Conservation (phyloP, 1,284 basidiomycete genomes). For the Melampsora larici-populina region DNA sequence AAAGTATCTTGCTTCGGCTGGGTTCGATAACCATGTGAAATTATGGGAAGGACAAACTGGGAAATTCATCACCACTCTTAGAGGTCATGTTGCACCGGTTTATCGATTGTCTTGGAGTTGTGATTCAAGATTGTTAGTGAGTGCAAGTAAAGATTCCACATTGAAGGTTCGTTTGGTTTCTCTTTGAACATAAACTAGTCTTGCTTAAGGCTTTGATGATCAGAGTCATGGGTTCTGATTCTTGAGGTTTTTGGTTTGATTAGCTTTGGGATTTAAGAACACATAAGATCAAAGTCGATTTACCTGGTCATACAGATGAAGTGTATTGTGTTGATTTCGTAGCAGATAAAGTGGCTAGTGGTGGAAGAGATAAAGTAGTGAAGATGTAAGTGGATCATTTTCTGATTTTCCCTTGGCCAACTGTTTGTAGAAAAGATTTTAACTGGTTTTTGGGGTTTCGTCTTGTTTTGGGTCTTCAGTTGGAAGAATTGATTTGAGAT, state of each 20-base stretch:
- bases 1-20: conserved; percentile 80
- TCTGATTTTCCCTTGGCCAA: not conserved
- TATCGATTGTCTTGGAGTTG: conserved; percentile 93
- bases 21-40: conserved; percentile 86
- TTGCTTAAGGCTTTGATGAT: no score
- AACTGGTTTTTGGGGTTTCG: no score
- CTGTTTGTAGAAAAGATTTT: not conserved
- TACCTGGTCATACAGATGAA: conserved; percentile 94
- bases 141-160: conserved; percentile 92
- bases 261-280: conserved; percentile 93
- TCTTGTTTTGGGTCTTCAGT: not conserved
- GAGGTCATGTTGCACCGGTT: conserved; percentile 91
- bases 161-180: conserved; percentile 67
- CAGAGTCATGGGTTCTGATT: no score
- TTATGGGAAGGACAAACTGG: conserved; percentile 92
- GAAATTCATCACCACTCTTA: conserved; percentile 82
- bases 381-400: conserved; percentile 58
- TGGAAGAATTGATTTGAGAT: not conserved
- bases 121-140: conserved; percentile 84
- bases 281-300: conserved; percentile 85
- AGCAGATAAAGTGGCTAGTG: conserved; percentile 94
- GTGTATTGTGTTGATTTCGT: conserved; percentile 99
- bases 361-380: conserved; percentile 66
- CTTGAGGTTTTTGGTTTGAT: not conserved
- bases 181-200: no score